Evolutionary conservation across 2,329 filamentous ascomycete genomes (phyloP).

Genomic region (Aspergillus calidoustus): DNA sequence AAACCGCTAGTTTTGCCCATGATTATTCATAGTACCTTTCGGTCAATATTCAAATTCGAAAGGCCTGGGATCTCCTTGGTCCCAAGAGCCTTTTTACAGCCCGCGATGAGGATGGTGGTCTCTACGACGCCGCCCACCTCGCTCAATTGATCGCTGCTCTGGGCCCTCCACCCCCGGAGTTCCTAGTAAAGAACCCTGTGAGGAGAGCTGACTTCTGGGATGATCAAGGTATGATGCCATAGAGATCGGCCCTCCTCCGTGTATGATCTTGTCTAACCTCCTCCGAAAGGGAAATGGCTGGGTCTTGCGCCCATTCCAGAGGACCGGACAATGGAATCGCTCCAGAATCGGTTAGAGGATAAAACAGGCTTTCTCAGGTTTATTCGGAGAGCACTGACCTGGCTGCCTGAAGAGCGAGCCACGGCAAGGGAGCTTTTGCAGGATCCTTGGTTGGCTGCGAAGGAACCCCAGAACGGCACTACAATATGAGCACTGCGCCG

Average conservation of each 20-base stretch:
- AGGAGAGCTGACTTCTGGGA: constrained; percentile 34
- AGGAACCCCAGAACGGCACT: not conserved
- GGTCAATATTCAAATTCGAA: too few relatives aligned
- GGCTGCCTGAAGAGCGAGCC: constrained; percentile 22
- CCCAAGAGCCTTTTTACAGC: constrained; percentile 44
- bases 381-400: constrained; percentile 26
- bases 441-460: constrained; percentile 24
- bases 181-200: constrained; percentile 36
- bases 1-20: not conserved
- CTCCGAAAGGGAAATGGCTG: constrained; percentile 41
- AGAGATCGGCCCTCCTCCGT: not conserved
- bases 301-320: constrained; percentile 33
- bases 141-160: constrained; percentile 51
- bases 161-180: constrained; percentile 44
- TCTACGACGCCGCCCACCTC: constrained; percentile 35
- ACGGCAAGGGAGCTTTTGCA: constrained; percentile 24
- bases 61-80: constrained; percentile 32
- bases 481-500: not conserved
- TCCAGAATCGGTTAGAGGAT: constrained; percentile 26
- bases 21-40: too few relatives aligned
- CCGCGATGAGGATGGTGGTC: constrained; percentile 32
- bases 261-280: constrained; percentile 18
- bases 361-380: constrained; percentile 40
- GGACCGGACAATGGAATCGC: constrained; percentile 25
- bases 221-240: not conserved